phyloP scores from a whole-genome alignment of 2,329 filamentous ascomycete species.

The Claviceps paspali region DNA sequence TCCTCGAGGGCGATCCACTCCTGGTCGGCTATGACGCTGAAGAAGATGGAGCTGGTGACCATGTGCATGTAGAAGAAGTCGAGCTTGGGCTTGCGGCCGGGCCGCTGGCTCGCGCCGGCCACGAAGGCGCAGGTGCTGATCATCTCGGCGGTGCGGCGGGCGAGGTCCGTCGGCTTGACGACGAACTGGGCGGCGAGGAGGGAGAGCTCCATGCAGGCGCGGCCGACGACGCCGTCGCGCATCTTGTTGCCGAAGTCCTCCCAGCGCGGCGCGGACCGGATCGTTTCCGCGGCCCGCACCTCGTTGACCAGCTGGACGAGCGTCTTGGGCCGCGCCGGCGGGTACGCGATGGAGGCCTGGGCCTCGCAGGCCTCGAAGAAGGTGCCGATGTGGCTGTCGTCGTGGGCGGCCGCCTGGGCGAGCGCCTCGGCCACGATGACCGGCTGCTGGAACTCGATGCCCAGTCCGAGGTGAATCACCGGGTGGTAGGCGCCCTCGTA shows the following conservation, averaged over 20 bases:
- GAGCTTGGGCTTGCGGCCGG: slow-evolving; percentile 39
- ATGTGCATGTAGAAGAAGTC: slow-evolving; percentile 44
- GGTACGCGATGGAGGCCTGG: background rate
- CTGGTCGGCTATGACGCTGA: slow-evolving; percentile 14
- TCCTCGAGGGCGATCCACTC: slow-evolving; percentile 17
- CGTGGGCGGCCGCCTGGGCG: slow-evolving; percentile 44
- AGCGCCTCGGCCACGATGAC: slow-evolving; percentile 51
- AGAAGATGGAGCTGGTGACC: slow-evolving; percentile 19
- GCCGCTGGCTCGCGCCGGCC: slow-evolving; percentile 30
- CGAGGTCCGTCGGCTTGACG: slow-evolving; percentile 16
- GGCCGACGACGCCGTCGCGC: slow-evolving; percentile 37
- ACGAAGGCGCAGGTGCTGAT: slow-evolving; percentile 12
- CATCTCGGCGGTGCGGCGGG: slow-evolving; percentile 17
- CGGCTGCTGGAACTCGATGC: slow-evolving; percentile 51
- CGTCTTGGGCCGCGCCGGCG: background rate
- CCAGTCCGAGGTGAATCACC: slow-evolving; percentile 54
- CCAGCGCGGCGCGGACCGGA: slow-evolving; percentile 30
- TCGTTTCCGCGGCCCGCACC: slow-evolving; percentile 9
- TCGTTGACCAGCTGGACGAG: slow-evolving; percentile 3
- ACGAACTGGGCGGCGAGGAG: background rate
- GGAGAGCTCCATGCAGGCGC: background rate
- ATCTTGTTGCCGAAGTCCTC: slow-evolving; percentile 25
- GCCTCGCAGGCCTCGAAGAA: slow-evolving; percentile 21
- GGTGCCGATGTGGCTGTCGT: slow-evolving; percentile 16
- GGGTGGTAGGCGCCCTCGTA: slow-evolving; percentile 45